Conservation (phyloP, 805 yeast genomes). For the Suhomyces sp. region DNA sequence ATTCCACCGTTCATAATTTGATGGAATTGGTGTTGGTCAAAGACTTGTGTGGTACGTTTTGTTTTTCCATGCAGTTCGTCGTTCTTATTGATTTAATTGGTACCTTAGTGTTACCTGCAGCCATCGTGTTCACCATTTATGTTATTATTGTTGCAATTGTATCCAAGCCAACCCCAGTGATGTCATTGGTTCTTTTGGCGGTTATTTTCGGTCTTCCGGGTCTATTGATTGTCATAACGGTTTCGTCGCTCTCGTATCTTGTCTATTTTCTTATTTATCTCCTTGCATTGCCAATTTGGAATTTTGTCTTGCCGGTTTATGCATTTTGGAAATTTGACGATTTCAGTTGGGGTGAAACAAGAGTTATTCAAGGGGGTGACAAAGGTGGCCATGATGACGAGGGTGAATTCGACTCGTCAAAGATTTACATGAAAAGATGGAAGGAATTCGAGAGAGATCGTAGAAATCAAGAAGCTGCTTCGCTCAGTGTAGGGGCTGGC, state of each 20-base stretch:
- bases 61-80: conserved; percentile 93
- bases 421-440: conserved; percentile 91
- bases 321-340: conserved; percentile 96
- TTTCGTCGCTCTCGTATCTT: conserved; percentile 67
- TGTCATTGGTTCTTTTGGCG: conserved; percentile 74
- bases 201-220: conserved; percentile 87
- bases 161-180: conserved; percentile 68
- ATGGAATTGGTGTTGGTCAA: conserved; percentile 81
- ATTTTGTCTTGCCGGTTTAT: conserved; percentile 79
- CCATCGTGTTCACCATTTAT: conserved; percentile 78
- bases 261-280: conserved; percentile 78
- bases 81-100: conserved; percentile 82
- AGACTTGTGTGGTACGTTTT: conserved; percentile 91
- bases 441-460: conserved; percentile 82
- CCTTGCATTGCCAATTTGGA: conserved; percentile 89
- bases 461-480: conserved; percentile 28
- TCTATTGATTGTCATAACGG: conserved; percentile 72
- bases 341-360: conserved; percentile 94
- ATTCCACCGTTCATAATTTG: conserved; percentile 89
- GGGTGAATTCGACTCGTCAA: conserved; percentile 90
- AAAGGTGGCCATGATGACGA: conserved; percentile 67
- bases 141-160: conserved; percentile 70
- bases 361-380: conserved; percentile 69
- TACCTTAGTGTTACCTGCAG: conserved; percentile 85
- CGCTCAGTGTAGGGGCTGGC: conserved; percentile 1